Evolutionary conservation across 176 grass and related monocot species (phyloP), one percentile per base, ranked within the genome.

Genomic region (Oropetium thomaeum): DNA sequence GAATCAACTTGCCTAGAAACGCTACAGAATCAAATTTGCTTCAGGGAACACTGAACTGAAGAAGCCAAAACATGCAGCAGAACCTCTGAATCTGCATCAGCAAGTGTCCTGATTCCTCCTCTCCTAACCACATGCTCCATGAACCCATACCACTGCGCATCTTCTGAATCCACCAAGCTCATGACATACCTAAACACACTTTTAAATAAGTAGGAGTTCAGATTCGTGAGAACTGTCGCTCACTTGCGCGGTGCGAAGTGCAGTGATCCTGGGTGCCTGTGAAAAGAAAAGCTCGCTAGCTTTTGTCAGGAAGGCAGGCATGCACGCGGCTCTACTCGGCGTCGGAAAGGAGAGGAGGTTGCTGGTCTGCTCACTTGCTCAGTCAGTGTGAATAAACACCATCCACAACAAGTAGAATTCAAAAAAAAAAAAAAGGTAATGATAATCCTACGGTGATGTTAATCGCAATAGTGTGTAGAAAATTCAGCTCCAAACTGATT

Each of bases 281-380:
- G 55, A 32, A 63, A n/a, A n/a, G n/a, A n/a, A 58, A 64, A 78
- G 57, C 35, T 65, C 69, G 6, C 5, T 23, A 37, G 38, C 49
- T 82, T 67, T 75, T 75, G 61, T 67, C 47, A 75, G 80, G n/a
- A n/a, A n/a, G n/a, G n/a, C 5, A n/a, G 14, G 45, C 61, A 20
- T 19, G 29, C 77, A 6, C 26, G 70, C 34, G 47, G 20, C 0
- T 27, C 40, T 1, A 47, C 71, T 62, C 64, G 54, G 75, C 48
- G 81, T 62, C 64, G 54, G 75, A 67, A 65, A 64, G 1, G 25
- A 40, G 25, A 49, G 45, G 0, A n/a, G n/a, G n/a, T n/a, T n/a
- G n/a, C n/a, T n/a, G n/a, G n/a, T n/a, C n/a, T n/a, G n/a, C n/a
- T n/a, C n/a, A n/a, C n/a, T n/a, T n/a, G n/a, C n/a, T n/a, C n/a